These are phyloP conservation scores for Cucumis melo DNA, from an alignment of 306 rosid species.

Conservation along the genomic window DNA sequence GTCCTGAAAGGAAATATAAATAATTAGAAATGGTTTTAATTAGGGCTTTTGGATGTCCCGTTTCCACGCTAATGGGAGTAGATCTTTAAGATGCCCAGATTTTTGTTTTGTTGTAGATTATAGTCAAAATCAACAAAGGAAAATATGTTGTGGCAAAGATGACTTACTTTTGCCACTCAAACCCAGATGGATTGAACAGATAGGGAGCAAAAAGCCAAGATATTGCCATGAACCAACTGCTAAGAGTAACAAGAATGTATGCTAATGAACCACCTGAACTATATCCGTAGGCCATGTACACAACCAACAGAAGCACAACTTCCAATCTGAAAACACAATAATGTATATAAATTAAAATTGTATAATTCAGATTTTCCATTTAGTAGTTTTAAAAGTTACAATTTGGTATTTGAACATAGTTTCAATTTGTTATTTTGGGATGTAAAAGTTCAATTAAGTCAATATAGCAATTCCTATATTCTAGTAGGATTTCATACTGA, in stretches of 20 bases:
- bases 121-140: background rate
- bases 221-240: slow-evolving; percentile 97
- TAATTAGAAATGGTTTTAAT: background rate
- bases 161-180: slow-evolving; percentile 98
- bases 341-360: background rate
- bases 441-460: too few relatives aligned
- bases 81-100: background rate
- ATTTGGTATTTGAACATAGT: too few relatives aligned
- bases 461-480: too few relatives aligned
- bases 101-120: background rate
- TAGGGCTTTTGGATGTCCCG: background rate
- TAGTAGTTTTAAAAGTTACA: too few relatives aligned
- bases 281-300: slow-evolving; percentile 77
- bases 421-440: too few relatives aligned
- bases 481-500: too few relatives aligned
- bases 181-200: slow-evolving; percentile 90
- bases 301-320: slow-evolving; percentile 68
- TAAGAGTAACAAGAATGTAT: slow-evolving; percentile 67
- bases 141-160: background rate
- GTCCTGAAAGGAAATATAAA: slow-evolving; percentile 34
- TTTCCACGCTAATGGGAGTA: background rate
- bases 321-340: slow-evolving; percentile 55
- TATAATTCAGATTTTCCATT: too few relatives aligned
- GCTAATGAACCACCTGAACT: slow-evolving; percentile 46
- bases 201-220: slow-evolving; percentile 99